Evolutionary conservation across 441 rosid genomes (phyloP).

Genomic region (Croton setiger): DNA sequence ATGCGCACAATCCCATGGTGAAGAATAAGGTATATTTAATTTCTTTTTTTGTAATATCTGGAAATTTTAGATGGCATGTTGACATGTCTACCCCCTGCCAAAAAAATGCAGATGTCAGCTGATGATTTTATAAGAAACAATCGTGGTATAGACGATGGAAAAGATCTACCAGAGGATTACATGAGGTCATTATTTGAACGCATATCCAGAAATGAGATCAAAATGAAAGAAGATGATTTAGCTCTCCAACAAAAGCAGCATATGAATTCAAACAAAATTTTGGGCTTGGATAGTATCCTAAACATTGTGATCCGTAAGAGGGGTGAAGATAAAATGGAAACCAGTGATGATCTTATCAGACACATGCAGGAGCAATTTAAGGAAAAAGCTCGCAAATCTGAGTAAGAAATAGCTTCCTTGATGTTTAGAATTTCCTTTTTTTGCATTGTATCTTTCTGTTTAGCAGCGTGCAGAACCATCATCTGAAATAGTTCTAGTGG

Average conservation of each 20-base stretch:
- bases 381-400: constrained; percentile 96
- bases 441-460: constrained; percentile 6
- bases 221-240: constrained; percentile 92
- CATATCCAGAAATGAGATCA: constrained; percentile 91
- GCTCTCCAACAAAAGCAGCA: constrained; percentile 74
- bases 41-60: constrained; percentile 16
- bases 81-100: constrained; percentile 21
- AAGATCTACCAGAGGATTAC: constrained; percentile 90
- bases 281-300: constrained; percentile 89
- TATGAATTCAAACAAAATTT: constrained; percentile 63
- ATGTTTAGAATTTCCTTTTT: constrained; percentile 1
- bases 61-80: constrained; percentile 24
- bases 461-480: not conserved
- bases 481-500: not conserved
- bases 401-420: constrained; percentile 55
- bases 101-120: constrained; percentile 82
- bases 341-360: constrained; percentile 93
- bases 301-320: constrained; percentile 94
- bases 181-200: constrained; percentile 86
- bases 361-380: constrained; percentile 98
- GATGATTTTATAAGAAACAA: constrained; percentile 97
- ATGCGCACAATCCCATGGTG: constrained; percentile 98
- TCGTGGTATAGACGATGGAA: constrained; percentile 97
- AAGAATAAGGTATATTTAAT: constrained; percentile 77
- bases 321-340: constrained; percentile 74